Percentiles rank a stretch among this genome's conserved stretches.
These are phyloP conservation scores for Rhizophora apiculata DNA, from an alignment of 345 rosid genomes.

Conservation along the genomic window DNA sequence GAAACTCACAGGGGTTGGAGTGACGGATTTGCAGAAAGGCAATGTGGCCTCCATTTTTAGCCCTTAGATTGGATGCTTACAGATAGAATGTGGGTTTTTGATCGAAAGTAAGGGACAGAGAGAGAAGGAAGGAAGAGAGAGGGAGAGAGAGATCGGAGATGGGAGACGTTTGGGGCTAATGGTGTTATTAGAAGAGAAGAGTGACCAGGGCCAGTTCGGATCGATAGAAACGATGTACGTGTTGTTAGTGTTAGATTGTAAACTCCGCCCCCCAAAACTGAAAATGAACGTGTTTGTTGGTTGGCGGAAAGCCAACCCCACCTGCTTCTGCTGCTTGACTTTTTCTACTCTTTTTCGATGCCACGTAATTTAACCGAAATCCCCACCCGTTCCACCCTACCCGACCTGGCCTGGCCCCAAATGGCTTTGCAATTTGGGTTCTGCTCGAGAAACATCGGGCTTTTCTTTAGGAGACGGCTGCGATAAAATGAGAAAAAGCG, in stretches of 20 bases:
- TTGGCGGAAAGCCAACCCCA: too few species aligned
- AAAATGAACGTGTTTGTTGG: too few species aligned
- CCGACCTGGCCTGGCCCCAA: too few species aligned
- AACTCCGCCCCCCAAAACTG: constrained; percentile 34
- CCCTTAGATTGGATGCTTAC: constrained; percentile 1
- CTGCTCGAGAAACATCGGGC: too few species aligned
- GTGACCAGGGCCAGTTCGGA: not conserved
- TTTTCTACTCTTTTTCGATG: too few species aligned
- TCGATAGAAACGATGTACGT: constrained; percentile 47
- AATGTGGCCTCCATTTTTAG: constrained; percentile 66
- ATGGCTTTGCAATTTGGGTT: too few species aligned
- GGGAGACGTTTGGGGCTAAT: not conserved
- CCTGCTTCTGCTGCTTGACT: too few species aligned
- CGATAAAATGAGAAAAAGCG: too few species aligned
- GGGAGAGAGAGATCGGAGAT: not conserved
- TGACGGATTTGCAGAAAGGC: constrained; percentile 54
- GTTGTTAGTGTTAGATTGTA: constrained; percentile 26
- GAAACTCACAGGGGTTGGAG: constrained; percentile 50
- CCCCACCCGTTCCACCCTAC: too few species aligned
- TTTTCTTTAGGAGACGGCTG: too few species aligned
- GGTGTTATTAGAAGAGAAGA: constrained; percentile 7
- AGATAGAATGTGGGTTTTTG: not conserved
- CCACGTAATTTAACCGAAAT: too few species aligned
- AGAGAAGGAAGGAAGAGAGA: not conserved
- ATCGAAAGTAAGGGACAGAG: not conserved